These are phyloP conservation scores for Sclerotinia minor DNA, from an alignment of 2,329 filamentous ascomycete species.

Conservation along the genomic window DNA sequence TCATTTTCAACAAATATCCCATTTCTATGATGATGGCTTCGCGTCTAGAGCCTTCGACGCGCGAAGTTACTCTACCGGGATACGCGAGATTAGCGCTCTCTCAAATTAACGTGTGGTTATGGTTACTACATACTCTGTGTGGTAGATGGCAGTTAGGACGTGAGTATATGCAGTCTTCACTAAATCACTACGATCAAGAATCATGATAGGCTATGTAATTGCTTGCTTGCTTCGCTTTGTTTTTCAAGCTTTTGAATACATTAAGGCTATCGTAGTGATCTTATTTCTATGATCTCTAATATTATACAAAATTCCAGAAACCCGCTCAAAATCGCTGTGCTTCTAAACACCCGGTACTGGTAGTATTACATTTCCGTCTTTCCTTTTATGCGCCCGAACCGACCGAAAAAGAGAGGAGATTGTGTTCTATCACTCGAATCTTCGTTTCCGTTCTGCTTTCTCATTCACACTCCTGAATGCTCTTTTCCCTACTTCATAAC, in stretches of 20 bases:
- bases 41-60: conserved; percentile 3
- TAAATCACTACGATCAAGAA: not conserved
- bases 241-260: not conserved
- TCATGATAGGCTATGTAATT: not conserved
- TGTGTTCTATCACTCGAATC: conserved; percentile 30
- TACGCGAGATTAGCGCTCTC: conserved; percentile 21
- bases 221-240: no score
- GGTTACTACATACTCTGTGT: no score
- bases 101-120: not conserved
- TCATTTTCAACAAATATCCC: no score
- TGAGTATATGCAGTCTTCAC: not conserved
- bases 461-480: conserved; percentile 77
- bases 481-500: conserved; percentile 93
- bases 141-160: not conserved
- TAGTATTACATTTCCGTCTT: conserved; percentile 18
- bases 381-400: conserved; percentile 14
- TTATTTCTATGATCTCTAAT: conserved; percentile 27
- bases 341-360: conserved; percentile 20
- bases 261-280: conserved; percentile 7
- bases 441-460: conserved; percentile 39
- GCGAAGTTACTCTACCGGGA: conserved; percentile 20
- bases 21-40: not conserved
- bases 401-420: not conserved
- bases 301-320: conserved; percentile 26
- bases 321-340: conserved; percentile 35